These are phyloP conservation scores for Neospora caninum DNA, from an alignment of 169 alveolate species.

Conservation along the genomic window DNA sequence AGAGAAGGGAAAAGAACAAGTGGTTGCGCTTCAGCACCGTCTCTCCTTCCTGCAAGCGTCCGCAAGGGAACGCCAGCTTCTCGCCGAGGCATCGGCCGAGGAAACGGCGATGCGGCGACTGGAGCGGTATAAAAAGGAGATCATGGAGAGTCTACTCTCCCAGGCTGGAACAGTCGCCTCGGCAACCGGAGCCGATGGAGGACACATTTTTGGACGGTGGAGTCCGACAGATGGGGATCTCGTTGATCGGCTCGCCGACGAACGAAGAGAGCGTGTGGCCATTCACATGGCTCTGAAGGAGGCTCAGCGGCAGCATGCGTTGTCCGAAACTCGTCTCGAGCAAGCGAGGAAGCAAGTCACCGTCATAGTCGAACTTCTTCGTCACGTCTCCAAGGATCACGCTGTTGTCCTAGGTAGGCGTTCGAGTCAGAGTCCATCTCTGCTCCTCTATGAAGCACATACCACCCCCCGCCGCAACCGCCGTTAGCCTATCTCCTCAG, in stretches of 20 bases:
- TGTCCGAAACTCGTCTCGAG: background rate
- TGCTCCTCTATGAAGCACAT: too few relatives aligned
- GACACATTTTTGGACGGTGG: background rate
- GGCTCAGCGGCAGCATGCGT: background rate
- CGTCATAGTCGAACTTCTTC: background rate
- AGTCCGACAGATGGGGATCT: background rate
- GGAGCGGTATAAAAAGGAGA: background rate
- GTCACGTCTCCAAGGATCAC: background rate
- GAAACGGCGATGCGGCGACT: background rate
- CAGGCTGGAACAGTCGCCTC: background rate
- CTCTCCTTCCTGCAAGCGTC: background rate
- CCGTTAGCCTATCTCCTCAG: too few relatives aligned
- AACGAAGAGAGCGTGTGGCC: slow-evolving; percentile 30
- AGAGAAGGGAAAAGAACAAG: background rate
- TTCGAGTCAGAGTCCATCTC: background rate
- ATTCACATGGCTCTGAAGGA: slow-evolving; percentile 17
- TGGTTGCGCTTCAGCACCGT: background rate
- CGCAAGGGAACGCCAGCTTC: background rate
- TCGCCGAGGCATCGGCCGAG: slow-evolving; percentile 22
- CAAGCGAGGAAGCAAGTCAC: slow-evolving; percentile 3
- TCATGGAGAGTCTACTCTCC: background rate
- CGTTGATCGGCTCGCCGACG: background rate
- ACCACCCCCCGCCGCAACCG: too few relatives aligned
- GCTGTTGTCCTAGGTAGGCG: background rate
- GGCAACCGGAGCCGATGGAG: background rate